Percentiles rank a stretch among this genome's conserved stretches.
Conservation (phyloP, 768 basidiomycete species). For the Lepiota venenata region DNA sequence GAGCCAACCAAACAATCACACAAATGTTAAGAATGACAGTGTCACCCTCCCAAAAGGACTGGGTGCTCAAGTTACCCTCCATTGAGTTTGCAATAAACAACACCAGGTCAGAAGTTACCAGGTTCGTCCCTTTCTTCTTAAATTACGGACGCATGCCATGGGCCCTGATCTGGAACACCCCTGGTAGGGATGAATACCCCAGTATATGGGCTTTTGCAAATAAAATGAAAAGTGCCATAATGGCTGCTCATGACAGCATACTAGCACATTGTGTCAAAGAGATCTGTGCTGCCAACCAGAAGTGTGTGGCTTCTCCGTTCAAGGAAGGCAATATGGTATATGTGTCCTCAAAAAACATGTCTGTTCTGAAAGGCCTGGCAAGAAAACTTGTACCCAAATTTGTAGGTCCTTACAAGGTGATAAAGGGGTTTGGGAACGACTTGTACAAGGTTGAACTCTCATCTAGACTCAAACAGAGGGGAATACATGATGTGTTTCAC, state of each 20-base stretch:
- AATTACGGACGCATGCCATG: slow-evolving; percentile 12
- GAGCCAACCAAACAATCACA: slow-evolving; percentile 25
- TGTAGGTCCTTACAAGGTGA: too few relatives aligned
- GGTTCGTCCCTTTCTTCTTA: slow-evolving; percentile 16
- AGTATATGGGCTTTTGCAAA: slow-evolving; percentile 7
- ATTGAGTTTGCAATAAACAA: slow-evolving; percentile 12
- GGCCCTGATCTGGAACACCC: slow-evolving; percentile 9
- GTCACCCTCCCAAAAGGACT: slow-evolving; percentile 10
- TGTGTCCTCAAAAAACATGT: slow-evolving; percentile 13
- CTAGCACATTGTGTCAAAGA: slow-evolving; percentile 24
- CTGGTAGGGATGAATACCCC: slow-evolving; percentile 6
- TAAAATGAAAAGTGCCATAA: slow-evolving; percentile 12
- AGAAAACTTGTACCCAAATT: slow-evolving; percentile 14
- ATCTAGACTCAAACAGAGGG: slow-evolving; percentile 15
- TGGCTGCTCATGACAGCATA: slow-evolving; percentile 29
- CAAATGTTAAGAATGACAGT: slow-evolving; percentile 14
- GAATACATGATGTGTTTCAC: slow-evolving; percentile 32
- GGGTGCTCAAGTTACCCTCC: slow-evolving; percentile 10
- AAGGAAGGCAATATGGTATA: slow-evolving; percentile 12
- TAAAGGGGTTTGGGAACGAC: slow-evolving; percentile 7
- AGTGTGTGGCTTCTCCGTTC: slow-evolving; percentile 8
- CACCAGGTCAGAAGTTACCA: slow-evolving; percentile 10
- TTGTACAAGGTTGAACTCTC: slow-evolving; percentile 9
- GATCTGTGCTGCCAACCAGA: slow-evolving; percentile 20
- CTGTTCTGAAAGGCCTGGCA: slow-evolving; percentile 8